These are phyloP conservation scores for Phalaenopsis aphrodite DNA, from an alignment of 106 monocot genomes.

Conservation along the genomic window DNA sequence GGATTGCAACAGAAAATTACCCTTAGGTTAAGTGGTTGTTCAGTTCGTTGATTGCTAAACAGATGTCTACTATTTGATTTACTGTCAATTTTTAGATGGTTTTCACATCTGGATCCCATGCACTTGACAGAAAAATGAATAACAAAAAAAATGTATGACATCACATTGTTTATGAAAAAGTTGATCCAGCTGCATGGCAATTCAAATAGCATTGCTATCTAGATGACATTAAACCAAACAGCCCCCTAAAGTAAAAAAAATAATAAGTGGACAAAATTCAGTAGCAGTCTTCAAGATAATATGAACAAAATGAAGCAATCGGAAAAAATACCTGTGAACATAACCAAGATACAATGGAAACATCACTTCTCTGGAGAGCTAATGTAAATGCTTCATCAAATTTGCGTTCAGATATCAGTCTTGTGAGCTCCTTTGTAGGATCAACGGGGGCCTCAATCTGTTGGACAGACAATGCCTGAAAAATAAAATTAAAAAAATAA, in stretches of 20 bases:
- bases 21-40: too few species aligned
- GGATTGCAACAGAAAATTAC: too few species aligned
- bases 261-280: neutral
- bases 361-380: slow-evolving; percentile 92
- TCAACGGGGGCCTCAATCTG: slow-evolving; percentile 66
- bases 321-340: slow-evolving; percentile 63
- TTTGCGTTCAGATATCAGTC: slow-evolving; percentile 72
- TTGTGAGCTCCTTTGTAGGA: slow-evolving; percentile 71
- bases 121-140: too few species aligned
- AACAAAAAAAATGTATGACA: too few species aligned
- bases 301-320: neutral
- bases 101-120: neutral
- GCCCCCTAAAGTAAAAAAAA: neutral
- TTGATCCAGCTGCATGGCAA: neutral
- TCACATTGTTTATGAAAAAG: neutral
- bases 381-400: slow-evolving; percentile 88
- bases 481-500: neutral
- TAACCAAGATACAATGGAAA: slow-evolving; percentile 94
- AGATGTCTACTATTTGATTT: too few species aligned
- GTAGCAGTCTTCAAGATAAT: neutral
- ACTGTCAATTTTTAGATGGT: neutral
- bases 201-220: neutral
- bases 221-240: neutral
- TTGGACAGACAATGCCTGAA: slow-evolving; percentile 25
- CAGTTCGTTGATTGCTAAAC: too few species aligned